Evolutionary conservation across 2,329 filamentous ascomycete species (phyloP).

Genomic region (Cladosporium sp.): DNA sequence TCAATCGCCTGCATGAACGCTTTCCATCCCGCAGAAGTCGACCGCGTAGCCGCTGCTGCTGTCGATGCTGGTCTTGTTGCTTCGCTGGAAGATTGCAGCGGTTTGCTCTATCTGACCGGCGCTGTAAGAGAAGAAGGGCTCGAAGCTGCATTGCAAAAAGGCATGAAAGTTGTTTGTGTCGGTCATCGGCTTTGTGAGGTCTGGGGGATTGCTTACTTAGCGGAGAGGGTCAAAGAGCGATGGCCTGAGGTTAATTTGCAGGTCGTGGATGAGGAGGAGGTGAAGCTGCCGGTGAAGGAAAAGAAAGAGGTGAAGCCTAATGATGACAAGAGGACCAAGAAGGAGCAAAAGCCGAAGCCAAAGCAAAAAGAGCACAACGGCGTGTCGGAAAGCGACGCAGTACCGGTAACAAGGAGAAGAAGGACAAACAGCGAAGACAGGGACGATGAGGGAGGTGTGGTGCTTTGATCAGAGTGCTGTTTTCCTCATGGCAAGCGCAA

Average conservation of each 20-base stretch:
- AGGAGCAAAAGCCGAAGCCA: background rate
- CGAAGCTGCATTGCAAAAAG: conserved; percentile 6
- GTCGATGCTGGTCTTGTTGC: background rate
- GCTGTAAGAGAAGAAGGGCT: conserved; percentile 11
- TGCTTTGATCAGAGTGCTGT: background rate
- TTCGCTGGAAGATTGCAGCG: background rate
- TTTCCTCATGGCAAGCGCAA: background rate
- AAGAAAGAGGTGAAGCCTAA: background rate
- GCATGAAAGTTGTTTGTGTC: conserved; percentile 14
- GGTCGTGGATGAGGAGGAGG: conserved; percentile 14
- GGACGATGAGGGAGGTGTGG: conserved; percentile 5
- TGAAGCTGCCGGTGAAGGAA: background rate
- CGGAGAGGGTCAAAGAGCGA: conserved; percentile 2
- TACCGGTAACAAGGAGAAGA: background rate
- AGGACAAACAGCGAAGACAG: background rate
- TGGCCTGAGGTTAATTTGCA: conserved; percentile 9
- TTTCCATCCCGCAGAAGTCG: conserved; percentile 14
- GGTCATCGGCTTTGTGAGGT: conserved; percentile 12
- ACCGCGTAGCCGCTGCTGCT: conserved; percentile 1
- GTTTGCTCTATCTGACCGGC: conserved; percentile 14
- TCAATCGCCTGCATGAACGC: conserved; percentile 16
- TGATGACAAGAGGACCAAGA: background rate
- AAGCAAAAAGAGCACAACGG: background rate
- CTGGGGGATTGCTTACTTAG: conserved; percentile 14
- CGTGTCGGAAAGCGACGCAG: background rate